Percentiles rank a stretch among this genome's conserved stretches.
These are phyloP conservation scores for Claviceps spartinae DNA, from an alignment of 2,329 filamentous ascomycete species.

Conservation along the genomic window DNA sequence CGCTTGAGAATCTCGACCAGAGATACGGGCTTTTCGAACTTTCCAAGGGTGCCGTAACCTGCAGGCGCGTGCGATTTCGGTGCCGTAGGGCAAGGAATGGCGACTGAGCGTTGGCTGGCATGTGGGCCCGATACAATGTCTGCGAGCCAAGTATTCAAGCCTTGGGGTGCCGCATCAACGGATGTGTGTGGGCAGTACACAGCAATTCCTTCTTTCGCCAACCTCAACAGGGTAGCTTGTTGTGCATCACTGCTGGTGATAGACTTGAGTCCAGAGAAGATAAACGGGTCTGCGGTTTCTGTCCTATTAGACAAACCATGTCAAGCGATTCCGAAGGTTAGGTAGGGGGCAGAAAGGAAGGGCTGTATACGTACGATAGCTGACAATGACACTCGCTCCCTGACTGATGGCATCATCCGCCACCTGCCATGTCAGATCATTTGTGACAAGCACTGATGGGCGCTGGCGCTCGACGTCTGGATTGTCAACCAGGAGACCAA, in stretches of 20 bases:
- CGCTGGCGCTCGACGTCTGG: constrained; percentile 19
- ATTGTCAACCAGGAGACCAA: constrained; percentile 57
- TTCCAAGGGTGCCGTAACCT: constrained; percentile 40
- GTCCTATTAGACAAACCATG: background rate
- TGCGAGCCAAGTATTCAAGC: constrained; percentile 89
- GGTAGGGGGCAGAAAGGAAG: background rate
- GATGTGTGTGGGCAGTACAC: constrained; percentile 96
- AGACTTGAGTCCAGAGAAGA: constrained; percentile 85
- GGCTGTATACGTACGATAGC: constrained; percentile 56
- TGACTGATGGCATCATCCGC: constrained; percentile 77
- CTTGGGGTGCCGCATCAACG: constrained; percentile 71
- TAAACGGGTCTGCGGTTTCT: constrained; percentile 63
- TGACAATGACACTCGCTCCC: constrained; percentile 65
- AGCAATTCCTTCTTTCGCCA: constrained; percentile 77
- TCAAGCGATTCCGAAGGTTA: no score
- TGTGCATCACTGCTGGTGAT: constrained; percentile 75
- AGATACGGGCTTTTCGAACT: constrained; percentile 24
- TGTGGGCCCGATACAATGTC: constrained; percentile 57
- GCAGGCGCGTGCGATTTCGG: constrained; percentile 31
- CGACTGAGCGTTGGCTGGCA: constrained; percentile 26
- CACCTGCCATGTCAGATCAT: constrained; percentile 81
- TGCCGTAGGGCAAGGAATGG: constrained; percentile 29
- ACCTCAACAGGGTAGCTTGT: constrained; percentile 68
- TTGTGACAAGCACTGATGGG: constrained; percentile 46
- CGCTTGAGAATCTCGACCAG: constrained; percentile 32